phyloP scores from a whole-genome alignment of 441 rosid species.

The Erodium texanum region DNA sequence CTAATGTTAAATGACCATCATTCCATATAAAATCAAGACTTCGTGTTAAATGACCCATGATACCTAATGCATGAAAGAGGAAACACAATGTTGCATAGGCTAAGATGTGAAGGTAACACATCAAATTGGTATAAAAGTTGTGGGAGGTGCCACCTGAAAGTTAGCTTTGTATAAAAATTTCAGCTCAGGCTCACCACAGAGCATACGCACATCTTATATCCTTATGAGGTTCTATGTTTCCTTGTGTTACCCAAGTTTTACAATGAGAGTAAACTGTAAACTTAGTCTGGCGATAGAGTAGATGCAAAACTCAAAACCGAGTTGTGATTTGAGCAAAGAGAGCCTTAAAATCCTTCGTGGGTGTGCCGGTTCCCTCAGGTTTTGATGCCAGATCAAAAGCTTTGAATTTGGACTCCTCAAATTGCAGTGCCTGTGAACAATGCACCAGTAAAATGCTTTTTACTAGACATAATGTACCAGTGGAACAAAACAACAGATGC shows the following conservation, averaged over 20 bases:
- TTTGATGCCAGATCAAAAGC: constrained; percentile 91
- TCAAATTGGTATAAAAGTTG: too few species aligned
- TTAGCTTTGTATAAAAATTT: too few species aligned
- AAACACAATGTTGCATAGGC: too few species aligned
- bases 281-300: too few species aligned
- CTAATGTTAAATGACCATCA: too few species aligned
- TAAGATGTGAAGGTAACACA: too few species aligned
- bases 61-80: too few species aligned
- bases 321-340: constrained; percentile 57
- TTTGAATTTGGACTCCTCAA: constrained; percentile 70
- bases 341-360: constrained; percentile 78
- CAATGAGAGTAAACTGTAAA: neutral
- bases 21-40: too few species aligned
- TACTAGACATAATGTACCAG: neutral
- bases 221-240: neutral
- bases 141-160: too few species aligned
- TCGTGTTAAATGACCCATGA: too few species aligned
- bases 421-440: constrained; percentile 52
- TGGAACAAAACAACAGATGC: neutral
- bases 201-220: neutral
- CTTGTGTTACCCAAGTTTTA: neutral
- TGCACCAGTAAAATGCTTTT: neutral
- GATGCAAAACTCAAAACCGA: constrained; percentile 40
- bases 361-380: constrained; percentile 65
- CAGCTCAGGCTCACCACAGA: too few species aligned